Conservation (phyloP, 306 rosid genomes). For the Fagus sylvatica region DNA sequence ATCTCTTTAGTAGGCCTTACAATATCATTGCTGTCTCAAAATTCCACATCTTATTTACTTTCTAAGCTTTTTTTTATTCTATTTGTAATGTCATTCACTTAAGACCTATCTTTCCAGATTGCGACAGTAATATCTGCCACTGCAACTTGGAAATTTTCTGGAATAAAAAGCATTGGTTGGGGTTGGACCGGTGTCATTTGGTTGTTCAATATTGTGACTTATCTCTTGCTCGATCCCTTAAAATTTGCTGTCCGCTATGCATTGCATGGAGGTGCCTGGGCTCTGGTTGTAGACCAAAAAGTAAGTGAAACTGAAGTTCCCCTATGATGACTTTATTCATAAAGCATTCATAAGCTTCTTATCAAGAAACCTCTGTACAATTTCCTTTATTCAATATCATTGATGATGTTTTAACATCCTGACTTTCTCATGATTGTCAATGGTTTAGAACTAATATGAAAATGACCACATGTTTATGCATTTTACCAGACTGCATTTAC, state of each 20-base stretch:
- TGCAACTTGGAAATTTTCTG: constrained; percentile 38
- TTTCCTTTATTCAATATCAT: neutral
- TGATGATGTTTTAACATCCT: neutral
- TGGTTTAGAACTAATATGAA: neutral
- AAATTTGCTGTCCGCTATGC: constrained; percentile 71
- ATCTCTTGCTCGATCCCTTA: constrained; percentile 64
- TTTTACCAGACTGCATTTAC: constrained; percentile 69
- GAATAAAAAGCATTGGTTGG: constrained; percentile 60
- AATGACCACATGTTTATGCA: constrained; percentile 14
- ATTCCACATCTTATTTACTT: neutral
- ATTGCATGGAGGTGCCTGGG: constrained; percentile 73
- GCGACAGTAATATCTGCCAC: constrained; percentile 69
- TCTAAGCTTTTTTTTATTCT: neutral
- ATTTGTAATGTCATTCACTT: neutral
- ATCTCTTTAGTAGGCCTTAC: too few relatives aligned
- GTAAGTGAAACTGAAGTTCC: constrained; percentile 39
- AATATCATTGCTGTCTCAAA: too few relatives aligned
- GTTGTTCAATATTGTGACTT: constrained; percentile 53
- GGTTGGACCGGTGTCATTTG: constrained; percentile 69
- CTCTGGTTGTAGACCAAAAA: constrained; percentile 57
- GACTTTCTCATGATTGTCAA: neutral
- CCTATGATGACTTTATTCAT: neutral
- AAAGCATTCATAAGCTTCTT: neutral
- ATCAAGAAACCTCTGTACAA: neutral
- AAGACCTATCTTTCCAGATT: constrained; percentile 35